phyloP scores from a whole-genome alignment of 768 basidiomycete genomes.

The Tremella mesenterica region DNA sequence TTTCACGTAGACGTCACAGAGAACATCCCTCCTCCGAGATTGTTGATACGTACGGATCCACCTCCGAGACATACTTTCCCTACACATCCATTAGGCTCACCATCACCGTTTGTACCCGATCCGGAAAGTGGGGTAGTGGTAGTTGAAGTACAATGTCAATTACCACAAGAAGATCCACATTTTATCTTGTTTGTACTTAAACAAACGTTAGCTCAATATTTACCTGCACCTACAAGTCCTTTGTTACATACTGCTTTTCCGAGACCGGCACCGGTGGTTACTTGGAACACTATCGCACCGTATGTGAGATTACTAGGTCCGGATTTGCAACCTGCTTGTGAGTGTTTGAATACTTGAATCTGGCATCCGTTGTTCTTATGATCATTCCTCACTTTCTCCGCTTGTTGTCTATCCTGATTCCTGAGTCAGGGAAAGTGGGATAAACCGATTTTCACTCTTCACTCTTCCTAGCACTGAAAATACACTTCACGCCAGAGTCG shows the following conservation, averaged over 20 bases:
- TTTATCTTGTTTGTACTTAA: slow-evolving; percentile 25
- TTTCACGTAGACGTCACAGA: slow-evolving; percentile 19
- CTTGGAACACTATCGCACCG: slow-evolving; percentile 30
- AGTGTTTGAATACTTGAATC: too few species aligned
- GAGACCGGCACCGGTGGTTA: slow-evolving; percentile 30
- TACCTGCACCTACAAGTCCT: slow-evolving; percentile 26
- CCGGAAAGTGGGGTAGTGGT: slow-evolving; percentile 35
- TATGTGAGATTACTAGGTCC: slow-evolving; percentile 34
- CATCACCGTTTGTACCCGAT: slow-evolving; percentile 24
- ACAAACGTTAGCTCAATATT: slow-evolving; percentile 24
- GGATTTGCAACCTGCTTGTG: slow-evolving; percentile 22
- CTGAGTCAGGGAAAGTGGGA: background rate
- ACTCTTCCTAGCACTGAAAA: too few species aligned
- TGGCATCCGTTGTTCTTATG: too few species aligned
- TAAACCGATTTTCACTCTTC: too few species aligned
- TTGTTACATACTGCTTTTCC: slow-evolving; percentile 21
- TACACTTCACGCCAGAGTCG: too few species aligned
- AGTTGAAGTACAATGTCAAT: slow-evolving; percentile 33
- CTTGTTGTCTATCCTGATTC: slow-evolving; percentile 1
- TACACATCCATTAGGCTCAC: slow-evolving; percentile 18
- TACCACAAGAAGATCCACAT: slow-evolving; percentile 19
- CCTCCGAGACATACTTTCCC: slow-evolving; percentile 39
- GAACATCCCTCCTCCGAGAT: slow-evolving; percentile 31
- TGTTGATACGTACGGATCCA: slow-evolving; percentile 39
- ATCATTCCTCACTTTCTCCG: too few species aligned